These are phyloP conservation scores for Microsporum audouinii DNA, from an alignment of 2,329 filamentous ascomycete genomes.

Conservation along the genomic window DNA sequence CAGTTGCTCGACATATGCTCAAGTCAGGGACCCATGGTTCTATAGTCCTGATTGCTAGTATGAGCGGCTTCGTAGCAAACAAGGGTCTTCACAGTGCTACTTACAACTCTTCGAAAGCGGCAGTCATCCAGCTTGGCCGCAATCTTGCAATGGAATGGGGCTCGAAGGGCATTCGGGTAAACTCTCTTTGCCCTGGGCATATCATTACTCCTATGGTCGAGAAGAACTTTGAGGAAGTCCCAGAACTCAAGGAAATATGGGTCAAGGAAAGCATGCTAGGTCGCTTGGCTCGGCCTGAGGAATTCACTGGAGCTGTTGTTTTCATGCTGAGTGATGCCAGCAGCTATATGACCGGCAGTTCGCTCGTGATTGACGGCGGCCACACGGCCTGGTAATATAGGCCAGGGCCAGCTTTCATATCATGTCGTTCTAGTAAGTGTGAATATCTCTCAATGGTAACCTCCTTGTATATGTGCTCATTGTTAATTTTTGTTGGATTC, in stretches of 20 bases:
- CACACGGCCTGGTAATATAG: slow-evolving; percentile 41
- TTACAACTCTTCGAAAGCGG: slow-evolving; percentile 47
- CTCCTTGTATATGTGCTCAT: neutral
- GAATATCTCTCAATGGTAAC: neutral
- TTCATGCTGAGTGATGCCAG: slow-evolving; percentile 57
- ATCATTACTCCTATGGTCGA: slow-evolving; percentile 65
- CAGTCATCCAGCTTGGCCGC: slow-evolving; percentile 41
- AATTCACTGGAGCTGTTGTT: slow-evolving; percentile 54
- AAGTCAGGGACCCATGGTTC: slow-evolving; percentile 24
- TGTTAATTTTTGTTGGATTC: neutral
- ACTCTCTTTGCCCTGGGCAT: slow-evolving; percentile 44
- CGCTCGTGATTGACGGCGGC: slow-evolving; percentile 60
- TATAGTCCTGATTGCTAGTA: slow-evolving; percentile 41
- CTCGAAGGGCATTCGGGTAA: slow-evolving; percentile 41
- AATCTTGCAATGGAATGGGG: slow-evolving; percentile 45
- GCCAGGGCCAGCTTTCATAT: neutral
- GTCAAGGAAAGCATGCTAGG: slow-evolving; percentile 42
- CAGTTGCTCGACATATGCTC: slow-evolving; percentile 29
- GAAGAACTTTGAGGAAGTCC: slow-evolving; percentile 58
- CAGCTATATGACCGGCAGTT: slow-evolving; percentile 59
- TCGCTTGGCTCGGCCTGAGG: slow-evolving; percentile 44
- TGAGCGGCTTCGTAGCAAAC: slow-evolving; percentile 42
- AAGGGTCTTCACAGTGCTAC: slow-evolving; percentile 34
- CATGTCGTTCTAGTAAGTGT: neutral
- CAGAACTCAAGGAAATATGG: slow-evolving; percentile 43